phyloP scores from a whole-genome alignment of 1,139 yeast genomes.

The Candida tunisiensis region DNA sequence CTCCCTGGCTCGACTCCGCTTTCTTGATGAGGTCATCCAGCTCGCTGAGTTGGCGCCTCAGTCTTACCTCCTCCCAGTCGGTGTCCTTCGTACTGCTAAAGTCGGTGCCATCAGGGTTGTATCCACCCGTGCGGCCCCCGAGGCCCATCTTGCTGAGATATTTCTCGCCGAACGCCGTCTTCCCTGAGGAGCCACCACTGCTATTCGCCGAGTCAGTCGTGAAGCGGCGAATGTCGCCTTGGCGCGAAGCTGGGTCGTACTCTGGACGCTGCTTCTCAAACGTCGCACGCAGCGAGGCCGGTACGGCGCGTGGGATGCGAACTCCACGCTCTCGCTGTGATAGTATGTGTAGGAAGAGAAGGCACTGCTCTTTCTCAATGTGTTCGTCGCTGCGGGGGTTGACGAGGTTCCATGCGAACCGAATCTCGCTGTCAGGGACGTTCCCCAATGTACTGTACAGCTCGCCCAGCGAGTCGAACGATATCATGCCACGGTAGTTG shows the following conservation, averaged over 20 bases:
- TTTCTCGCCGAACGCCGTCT: slow-evolving; percentile 29
- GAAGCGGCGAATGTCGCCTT: slow-evolving; percentile 22
- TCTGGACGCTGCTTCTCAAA: slow-evolving; percentile 76
- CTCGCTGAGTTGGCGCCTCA: slow-evolving; percentile 63
- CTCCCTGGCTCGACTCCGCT: slow-evolving; percentile 36
- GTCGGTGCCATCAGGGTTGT: slow-evolving; percentile 47
- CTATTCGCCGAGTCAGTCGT: slow-evolving; percentile 4
- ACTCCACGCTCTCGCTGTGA: slow-evolving; percentile 83
- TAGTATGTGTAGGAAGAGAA: slow-evolving; percentile 77
- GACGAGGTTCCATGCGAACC: slow-evolving; percentile 88
- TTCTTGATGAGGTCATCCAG: slow-evolving; percentile 45
- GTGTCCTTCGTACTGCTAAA: slow-evolving; percentile 57
- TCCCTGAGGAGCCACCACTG: slow-evolving; percentile 13
- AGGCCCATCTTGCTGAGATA: slow-evolving; percentile 29
- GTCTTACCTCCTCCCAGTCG: slow-evolving; percentile 76
- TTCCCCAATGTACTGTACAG: slow-evolving; percentile 50
- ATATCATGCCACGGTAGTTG: slow-evolving; percentile 71
- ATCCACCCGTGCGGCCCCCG: slow-evolving; percentile 16
- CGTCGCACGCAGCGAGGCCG: slow-evolving; percentile 83
- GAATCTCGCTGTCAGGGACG: slow-evolving; percentile 75
- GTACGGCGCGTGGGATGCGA: slow-evolving; percentile 83
- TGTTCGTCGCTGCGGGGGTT: slow-evolving; percentile 79
- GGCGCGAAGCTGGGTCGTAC: slow-evolving; percentile 44
- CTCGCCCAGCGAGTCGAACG: slow-evolving; percentile 52
- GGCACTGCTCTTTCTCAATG: slow-evolving; percentile 83